Evolutionary conservation across 2,329 filamentous ascomycete species (phyloP).

Genomic region (Pseudogymnoascus sp.): DNA sequence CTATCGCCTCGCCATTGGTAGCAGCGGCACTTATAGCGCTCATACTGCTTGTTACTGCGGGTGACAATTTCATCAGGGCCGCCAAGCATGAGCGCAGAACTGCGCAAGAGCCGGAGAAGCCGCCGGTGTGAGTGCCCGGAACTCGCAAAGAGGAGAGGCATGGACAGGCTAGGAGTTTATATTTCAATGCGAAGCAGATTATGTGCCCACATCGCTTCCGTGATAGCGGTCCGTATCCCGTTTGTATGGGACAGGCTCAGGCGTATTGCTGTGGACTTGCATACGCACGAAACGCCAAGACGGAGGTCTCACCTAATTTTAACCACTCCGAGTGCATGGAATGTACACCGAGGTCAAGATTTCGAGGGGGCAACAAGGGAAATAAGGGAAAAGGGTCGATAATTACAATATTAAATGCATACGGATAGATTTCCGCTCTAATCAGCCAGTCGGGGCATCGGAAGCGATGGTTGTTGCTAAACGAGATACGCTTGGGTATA

Average conservation of each 20-base stretch:
- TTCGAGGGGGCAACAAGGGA: neutral
- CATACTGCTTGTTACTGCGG: neutral
- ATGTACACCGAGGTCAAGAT: neutral
- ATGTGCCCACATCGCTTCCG: neutral
- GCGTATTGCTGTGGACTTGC: neutral
- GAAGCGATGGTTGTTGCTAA: neutral
- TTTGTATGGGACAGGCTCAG: no score
- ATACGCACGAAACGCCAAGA: neutral
- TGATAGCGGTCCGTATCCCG: no score
- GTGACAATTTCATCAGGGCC: neutral
- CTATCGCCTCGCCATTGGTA: slow-evolving; percentile 35
- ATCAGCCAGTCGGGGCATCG: neutral
- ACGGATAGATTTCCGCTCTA: neutral
- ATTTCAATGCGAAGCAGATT: neutral
- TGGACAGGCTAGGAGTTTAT: neutral
- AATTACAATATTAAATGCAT: neutral
- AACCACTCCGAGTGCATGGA: neutral
- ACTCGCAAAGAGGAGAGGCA: no score
- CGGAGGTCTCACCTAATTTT: neutral
- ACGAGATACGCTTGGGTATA: neutral
- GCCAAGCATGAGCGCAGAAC: neutral
- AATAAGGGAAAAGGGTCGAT: neutral
- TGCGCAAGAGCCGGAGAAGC: neutral
- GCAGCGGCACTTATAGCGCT: slow-evolving; percentile 8
- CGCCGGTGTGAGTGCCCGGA: neutral